Conservation (phyloP, 805 yeast genomes). For the Zygoascus flipseniorum region DNA sequence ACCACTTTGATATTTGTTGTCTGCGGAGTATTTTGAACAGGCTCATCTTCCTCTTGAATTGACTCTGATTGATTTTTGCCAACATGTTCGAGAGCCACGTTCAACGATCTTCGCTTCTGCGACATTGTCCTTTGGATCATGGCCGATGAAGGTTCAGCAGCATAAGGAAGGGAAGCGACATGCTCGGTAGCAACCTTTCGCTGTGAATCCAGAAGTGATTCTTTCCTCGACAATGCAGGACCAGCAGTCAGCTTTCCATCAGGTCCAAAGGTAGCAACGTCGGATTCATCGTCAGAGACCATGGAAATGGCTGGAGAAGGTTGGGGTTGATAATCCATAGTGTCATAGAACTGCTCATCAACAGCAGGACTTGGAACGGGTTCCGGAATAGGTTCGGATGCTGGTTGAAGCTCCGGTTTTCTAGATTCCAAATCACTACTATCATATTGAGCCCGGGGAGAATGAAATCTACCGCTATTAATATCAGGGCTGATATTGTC, state of each 20-base stretch:
- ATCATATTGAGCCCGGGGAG: not conserved
- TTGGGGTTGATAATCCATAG: not conserved
- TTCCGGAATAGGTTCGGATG: not conserved
- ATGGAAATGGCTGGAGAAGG: not conserved
- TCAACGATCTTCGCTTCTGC: constrained; percentile 15
- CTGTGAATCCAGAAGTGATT: constrained; percentile 26
- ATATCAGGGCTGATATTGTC: not conserved
- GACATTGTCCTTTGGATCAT: constrained; percentile 16
- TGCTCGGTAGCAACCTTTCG: constrained; percentile 22
- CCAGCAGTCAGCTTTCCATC: constrained; percentile 2
- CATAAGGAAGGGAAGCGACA: constrained; percentile 6
- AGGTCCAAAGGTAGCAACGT: not conserved
- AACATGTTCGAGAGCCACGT: constrained; percentile 13
- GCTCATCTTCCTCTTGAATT: not conserved
- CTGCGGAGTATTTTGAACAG: not conserved
- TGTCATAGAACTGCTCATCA: not conserved
- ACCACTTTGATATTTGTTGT: not conserved
- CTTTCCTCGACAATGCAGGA: constrained; percentile 21
- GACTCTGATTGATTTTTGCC: not conserved
- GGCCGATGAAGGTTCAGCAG: constrained; percentile 12
- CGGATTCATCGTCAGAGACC: not conserved
- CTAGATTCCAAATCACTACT: no score
- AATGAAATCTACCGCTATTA: not conserved
- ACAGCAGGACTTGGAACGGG: not conserved
- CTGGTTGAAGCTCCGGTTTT: not conserved